Evolutionary conservation across 2,329 filamentous ascomycete genomes (phyloP).

Genomic region (Alternaria novae-zelandiae): DNA sequence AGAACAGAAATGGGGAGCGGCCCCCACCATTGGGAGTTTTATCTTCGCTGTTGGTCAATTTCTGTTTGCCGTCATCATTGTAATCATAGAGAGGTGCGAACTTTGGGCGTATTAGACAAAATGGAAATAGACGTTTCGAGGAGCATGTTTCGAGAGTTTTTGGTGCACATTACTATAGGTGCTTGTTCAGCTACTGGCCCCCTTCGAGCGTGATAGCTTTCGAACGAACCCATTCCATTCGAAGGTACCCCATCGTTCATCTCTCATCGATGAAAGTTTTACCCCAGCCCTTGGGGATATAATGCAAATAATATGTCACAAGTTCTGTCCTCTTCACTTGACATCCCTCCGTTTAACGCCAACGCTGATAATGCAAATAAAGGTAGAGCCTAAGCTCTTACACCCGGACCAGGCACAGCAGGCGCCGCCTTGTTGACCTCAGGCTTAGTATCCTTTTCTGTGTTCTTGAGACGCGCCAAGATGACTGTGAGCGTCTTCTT

Average conservation of each 20-base stretch:
- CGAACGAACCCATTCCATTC: not conserved
- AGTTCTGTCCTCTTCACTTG: constrained; percentile 1
- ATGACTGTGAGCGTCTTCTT: constrained; percentile 55
- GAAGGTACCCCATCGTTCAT: not conserved
- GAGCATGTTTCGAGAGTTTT: too few relatives aligned
- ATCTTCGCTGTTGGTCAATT: too few relatives aligned
- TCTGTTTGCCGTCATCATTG: too few relatives aligned
- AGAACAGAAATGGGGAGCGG: too few relatives aligned
- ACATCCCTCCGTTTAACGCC: constrained; percentile 18
- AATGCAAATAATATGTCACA: constrained; percentile 10
- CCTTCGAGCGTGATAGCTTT: not conserved
- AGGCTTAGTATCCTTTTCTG: constrained; percentile 34
- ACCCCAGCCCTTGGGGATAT: constrained; percentile 34
- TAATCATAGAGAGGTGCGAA: too few relatives aligned
- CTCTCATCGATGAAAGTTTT: not conserved
- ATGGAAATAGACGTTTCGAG: too few relatives aligned
- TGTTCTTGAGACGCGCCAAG: constrained; percentile 40
- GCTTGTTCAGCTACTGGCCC: not conserved
- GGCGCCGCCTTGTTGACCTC: constrained; percentile 13
- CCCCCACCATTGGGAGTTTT: too few relatives aligned
- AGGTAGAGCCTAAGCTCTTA: not conserved
- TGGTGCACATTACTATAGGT: too few relatives aligned
- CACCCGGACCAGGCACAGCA: constrained; percentile 10
- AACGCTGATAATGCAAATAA: constrained; percentile 24
- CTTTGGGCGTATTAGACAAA: too few relatives aligned